A percentile compares a stretch with the other conserved stretches of the same genome.
Evolutionary conservation across 2,329 filamentous ascomycete genomes (phyloP).

Genomic region (Fusarium anthophilum): DNA sequence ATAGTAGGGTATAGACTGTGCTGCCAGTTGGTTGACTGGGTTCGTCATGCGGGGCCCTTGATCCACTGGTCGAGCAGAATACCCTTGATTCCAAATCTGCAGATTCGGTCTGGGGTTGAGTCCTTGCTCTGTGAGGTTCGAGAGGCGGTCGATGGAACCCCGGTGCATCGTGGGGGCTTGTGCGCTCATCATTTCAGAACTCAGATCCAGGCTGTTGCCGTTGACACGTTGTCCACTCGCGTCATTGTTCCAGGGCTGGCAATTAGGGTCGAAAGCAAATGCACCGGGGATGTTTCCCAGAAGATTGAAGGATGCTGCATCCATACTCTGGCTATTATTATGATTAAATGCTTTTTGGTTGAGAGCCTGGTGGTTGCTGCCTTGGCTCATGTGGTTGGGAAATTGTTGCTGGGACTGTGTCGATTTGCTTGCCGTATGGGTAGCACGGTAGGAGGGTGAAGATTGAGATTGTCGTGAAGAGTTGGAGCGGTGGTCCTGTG

Average conservation of each 20-base stretch:
- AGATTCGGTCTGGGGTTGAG: conserved; percentile 41
- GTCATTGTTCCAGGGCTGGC: conserved; percentile 57
- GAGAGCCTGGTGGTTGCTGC: conserved; percentile 50
- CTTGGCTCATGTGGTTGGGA: conserved; percentile 56
- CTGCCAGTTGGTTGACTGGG: conserved; percentile 38
- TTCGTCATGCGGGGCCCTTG: conserved; percentile 50
- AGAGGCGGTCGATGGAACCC: conserved; percentile 52
- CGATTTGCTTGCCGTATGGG: conserved; percentile 56
- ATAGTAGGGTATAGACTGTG: conserved; percentile 47
- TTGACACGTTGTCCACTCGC: conserved; percentile 35
- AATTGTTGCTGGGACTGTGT: conserved; percentile 56
- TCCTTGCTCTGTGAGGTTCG: conserved; percentile 45
- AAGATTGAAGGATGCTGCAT: conserved; percentile 43
- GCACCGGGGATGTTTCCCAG: conserved; percentile 31
- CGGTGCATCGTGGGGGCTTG: conserved; percentile 47
- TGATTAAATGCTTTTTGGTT: conserved; percentile 24
- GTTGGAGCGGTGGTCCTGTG: conserved; percentile 65
- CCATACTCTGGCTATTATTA: conserved; percentile 49
- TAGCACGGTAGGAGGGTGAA: conserved; percentile 8
- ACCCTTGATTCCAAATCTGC: conserved; percentile 52
- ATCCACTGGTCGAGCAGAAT: conserved; percentile 48
- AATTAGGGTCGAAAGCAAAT: conserved; percentile 59
- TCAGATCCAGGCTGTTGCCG: conserved; percentile 35
- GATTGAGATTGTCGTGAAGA: conserved; percentile 63
- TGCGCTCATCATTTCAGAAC: conserved; percentile 44